Evolutionary conservation across 371 early-diverging fungal genomes (phyloP).

Genomic region (Dinochytrium kinnereticum): DNA sequence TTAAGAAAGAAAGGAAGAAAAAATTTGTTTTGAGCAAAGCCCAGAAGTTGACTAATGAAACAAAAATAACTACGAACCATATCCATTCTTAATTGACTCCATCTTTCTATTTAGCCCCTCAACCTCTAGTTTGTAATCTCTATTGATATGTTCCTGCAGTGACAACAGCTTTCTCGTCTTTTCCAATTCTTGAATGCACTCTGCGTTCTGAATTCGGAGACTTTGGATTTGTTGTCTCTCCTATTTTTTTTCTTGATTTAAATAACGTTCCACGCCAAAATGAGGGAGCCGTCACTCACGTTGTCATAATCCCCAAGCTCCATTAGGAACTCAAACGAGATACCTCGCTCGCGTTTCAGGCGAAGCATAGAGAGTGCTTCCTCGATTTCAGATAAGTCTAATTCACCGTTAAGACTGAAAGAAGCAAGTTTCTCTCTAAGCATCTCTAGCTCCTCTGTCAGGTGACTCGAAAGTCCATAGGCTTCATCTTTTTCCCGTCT

Average conservation of each 20-base stretch:
- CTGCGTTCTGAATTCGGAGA: conserved; percentile 50
- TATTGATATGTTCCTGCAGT: conserved; percentile 56
- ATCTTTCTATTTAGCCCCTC: conserved; percentile 42
- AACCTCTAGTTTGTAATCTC: conserved; percentile 53
- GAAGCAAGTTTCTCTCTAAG: conserved; percentile 38
- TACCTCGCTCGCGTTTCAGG: conserved; percentile 39
- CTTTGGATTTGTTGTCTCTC: conserved; percentile 51
- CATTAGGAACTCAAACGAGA: conserved; percentile 46
- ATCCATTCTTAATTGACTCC: conserved; percentile 50
- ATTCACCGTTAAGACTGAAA: conserved; percentile 40
- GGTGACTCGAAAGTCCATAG: conserved; percentile 33
- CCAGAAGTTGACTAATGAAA: too few relatives aligned
- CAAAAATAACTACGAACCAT: conserved; percentile 40
- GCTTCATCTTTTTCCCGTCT: conserved; percentile 35
- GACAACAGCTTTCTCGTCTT: conserved; percentile 47
- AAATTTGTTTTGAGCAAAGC: too few relatives aligned
- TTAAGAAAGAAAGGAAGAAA: too few relatives aligned
- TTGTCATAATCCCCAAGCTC: conserved; percentile 41
- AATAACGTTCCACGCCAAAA: too few relatives aligned
- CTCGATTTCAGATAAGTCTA: conserved; percentile 51
- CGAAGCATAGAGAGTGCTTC: conserved; percentile 53
- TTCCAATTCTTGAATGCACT: conserved; percentile 55
- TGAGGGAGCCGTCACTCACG: too few relatives aligned
- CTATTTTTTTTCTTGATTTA: conserved; percentile 29
- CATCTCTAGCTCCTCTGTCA: conserved; percentile 46